phyloP scores from a whole-genome alignment of 73 alveolate genomes.

The Tetrahymena elliotti region DNA sequence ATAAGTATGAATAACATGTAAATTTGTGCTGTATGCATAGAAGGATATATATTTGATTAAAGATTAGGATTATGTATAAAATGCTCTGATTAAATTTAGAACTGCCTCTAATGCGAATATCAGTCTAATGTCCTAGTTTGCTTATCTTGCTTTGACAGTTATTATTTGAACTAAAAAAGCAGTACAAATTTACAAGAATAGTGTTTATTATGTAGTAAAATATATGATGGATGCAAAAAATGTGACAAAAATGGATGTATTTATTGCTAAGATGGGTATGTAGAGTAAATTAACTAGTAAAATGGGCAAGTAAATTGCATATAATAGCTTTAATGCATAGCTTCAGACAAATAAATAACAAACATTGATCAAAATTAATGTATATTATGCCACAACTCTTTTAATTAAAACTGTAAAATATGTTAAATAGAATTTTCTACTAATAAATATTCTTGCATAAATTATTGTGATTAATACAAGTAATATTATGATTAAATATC shows the following conservation, averaged over 20 bases:
- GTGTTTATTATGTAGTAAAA: neutral
- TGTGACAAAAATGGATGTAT: neutral
- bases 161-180: neutral
- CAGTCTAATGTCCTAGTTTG: neutral
- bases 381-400: neutral
- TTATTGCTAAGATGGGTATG: neutral
- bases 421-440: neutral
- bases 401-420: neutral
- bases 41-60: neutral
- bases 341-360: neutral
- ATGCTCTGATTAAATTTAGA: neutral
- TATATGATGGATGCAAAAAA: neutral
- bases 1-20: too few species aligned
- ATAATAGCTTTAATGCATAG: neutral
- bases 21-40: neutral
- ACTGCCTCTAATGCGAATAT: neutral
- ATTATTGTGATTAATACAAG: neutral
- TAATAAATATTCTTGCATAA: neutral
- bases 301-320: neutral
- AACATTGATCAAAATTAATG: neutral
- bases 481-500: neutral
- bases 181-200: neutral
- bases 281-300: neutral
- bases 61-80: neutral
- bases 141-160: neutral